Evolutionary conservation across 352 stramenopile genomes (phyloP).

Genomic region (Globisporangium carolinianum): DNA sequence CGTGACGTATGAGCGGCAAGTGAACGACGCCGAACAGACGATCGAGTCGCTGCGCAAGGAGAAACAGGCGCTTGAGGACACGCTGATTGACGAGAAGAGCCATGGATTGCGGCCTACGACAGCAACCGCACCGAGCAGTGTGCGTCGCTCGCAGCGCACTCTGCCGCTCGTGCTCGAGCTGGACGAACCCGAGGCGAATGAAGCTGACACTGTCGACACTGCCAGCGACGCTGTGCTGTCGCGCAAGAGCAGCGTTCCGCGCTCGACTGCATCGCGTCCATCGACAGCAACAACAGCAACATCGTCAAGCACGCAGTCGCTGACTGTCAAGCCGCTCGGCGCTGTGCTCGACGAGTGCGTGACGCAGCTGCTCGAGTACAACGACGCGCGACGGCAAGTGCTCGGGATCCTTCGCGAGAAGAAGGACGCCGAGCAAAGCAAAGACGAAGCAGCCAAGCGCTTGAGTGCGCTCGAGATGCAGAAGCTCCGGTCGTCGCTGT

Average conservation of each 20-base stretch:
- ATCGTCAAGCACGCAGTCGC: background rate
- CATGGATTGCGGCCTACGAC: conserved; percentile 2
- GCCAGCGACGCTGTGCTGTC: conserved; percentile 1
- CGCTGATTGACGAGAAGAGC: conserved; percentile 32
- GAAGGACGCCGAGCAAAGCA: conserved; percentile 47
- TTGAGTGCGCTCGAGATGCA: conserved; percentile 79
- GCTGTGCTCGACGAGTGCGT: conserved; percentile 47
- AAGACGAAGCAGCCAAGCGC: conserved; percentile 42
- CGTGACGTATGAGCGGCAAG: conserved; percentile 58
- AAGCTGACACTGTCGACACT: background rate
- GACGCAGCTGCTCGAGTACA: conserved; percentile 49
- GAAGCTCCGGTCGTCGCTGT: conserved; percentile 68
- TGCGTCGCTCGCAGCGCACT: conserved; percentile 5
- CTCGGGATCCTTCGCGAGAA: conserved; percentile 61
- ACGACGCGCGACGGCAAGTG: conserved; percentile 46
- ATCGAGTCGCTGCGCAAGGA: conserved; percentile 48
- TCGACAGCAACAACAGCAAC: too few relatives aligned
- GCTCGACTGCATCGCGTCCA: too few relatives aligned
- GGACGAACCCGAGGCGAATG: conserved; percentile 1
- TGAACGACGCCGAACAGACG: conserved; percentile 53
- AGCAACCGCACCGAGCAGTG: background rate
- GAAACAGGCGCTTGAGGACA: conserved; percentile 54
- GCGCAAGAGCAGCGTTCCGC: background rate
- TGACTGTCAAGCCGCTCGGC: background rate
- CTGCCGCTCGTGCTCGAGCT: conserved; percentile 7